These are phyloP conservation scores for Aspergillus sparsus DNA, from an alignment of 495 filamentous ascomycete species.

Conservation along the genomic window DNA sequence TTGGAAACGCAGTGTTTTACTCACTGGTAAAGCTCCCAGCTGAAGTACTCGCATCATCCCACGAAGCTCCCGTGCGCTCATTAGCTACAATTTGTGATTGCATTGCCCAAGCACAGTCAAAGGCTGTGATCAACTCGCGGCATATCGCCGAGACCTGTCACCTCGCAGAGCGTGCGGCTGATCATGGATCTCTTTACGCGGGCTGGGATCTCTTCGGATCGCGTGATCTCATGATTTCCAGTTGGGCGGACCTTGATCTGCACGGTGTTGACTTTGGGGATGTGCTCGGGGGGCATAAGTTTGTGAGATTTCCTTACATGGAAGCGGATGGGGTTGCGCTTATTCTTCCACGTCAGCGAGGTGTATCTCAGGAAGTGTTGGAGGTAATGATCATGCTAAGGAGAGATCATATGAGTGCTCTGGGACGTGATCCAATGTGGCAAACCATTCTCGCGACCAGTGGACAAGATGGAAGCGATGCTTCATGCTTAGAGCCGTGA, in stretches of 20 bases:
- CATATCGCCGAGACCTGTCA: constrained; percentile 13
- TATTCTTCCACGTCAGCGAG: constrained; percentile 17
- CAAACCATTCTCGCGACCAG: constrained; percentile 1
- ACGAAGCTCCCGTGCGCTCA: neutral
- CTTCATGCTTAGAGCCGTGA: neutral
- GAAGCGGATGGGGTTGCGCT: constrained; percentile 21
- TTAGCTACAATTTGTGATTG: constrained; percentile 7
- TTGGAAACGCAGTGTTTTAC: constrained; percentile 18
- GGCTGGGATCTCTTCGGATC: constrained; percentile 19
- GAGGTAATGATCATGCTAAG: constrained; percentile 16
- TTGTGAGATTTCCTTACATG: constrained; percentile 16
- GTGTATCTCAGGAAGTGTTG: neutral
- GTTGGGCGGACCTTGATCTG: constrained; percentile 17
- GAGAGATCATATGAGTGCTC: constrained; percentile 12
- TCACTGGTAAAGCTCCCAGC: constrained; percentile 5
- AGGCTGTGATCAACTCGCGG: neutral
- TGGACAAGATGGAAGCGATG: neutral
- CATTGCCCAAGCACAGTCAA: constrained; percentile 6
- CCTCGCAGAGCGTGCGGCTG: neutral
- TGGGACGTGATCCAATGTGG: constrained; percentile 16
- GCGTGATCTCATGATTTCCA: constrained; percentile 18
- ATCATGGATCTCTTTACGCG: neutral
- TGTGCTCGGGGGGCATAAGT: constrained; percentile 4
- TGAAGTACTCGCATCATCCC: neutral
- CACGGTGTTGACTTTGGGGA: constrained; percentile 18